phyloP scores from a whole-genome alignment of 805 yeast species.

The Candida ipomoeae region DNA sequence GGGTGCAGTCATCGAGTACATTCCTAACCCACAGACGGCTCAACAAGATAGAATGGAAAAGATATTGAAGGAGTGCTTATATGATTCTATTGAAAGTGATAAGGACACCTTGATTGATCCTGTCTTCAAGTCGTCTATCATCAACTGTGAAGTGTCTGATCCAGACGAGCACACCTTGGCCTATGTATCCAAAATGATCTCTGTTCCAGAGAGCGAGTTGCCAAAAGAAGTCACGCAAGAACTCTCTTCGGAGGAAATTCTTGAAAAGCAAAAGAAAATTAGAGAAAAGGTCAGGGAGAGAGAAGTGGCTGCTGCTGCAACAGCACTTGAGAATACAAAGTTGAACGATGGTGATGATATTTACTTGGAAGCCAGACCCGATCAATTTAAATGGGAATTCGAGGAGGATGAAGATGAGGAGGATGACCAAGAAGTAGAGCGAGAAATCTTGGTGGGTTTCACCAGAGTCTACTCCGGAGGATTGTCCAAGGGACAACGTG shows the following conservation, averaged over 20 bases:
- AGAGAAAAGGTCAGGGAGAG: slow-evolving; percentile 67
- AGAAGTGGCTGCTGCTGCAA: slow-evolving; percentile 43
- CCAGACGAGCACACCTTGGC: slow-evolving; percentile 53
- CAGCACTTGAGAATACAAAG: slow-evolving; percentile 19
- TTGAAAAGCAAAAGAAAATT: slow-evolving; percentile 60
- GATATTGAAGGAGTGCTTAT: slow-evolving; percentile 44
- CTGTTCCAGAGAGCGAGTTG: slow-evolving; percentile 76
- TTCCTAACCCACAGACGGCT: slow-evolving; percentile 80
- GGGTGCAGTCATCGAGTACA: slow-evolving; percentile 74
- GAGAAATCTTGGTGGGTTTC: slow-evolving; percentile 79
- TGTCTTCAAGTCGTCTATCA: slow-evolving; percentile 51
- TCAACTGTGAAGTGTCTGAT: slow-evolving; percentile 61
- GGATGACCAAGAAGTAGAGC: slow-evolving; percentile 39
- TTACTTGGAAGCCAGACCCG: slow-evolving; percentile 25
- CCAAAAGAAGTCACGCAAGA: slow-evolving; percentile 49
- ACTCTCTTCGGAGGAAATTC: slow-evolving; percentile 51
- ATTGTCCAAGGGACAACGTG: slow-evolving; percentile 64
- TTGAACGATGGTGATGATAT: slow-evolving; percentile 25
- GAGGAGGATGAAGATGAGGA: slow-evolving; percentile 52
- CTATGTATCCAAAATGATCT: slow-evolving; percentile 83
- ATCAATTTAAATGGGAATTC: slow-evolving; percentile 42
- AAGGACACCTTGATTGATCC: slow-evolving; percentile 43
- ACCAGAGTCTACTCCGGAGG: slow-evolving; percentile 88
- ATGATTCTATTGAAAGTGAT: slow-evolving; percentile 48
- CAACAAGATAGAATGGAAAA: slow-evolving; percentile 69